Conservation (phyloP, 371 early-diverging fungal species). For the Actinomucor elegans region DNA sequence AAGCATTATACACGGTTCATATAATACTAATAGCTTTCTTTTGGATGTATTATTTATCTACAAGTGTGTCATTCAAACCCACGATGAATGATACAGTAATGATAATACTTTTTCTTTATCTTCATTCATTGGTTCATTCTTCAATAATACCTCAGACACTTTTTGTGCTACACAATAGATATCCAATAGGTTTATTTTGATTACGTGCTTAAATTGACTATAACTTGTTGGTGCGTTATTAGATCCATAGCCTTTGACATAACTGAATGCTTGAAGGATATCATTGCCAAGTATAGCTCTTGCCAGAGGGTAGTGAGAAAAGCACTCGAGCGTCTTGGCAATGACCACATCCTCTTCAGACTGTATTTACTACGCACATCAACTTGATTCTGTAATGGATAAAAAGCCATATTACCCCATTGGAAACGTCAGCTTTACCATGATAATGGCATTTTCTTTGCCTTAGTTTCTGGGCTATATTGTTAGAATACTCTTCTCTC, state of each 20-base stretch:
- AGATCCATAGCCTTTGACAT: constrained; percentile 30
- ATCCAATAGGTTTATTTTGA: constrained; percentile 57
- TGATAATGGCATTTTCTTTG: constrained; percentile 37
- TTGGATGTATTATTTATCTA: constrained; percentile 60
- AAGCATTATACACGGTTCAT: too few species aligned
- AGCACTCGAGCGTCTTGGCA: constrained; percentile 29
- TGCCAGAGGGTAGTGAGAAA: constrained; percentile 25
- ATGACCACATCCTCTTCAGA: constrained; percentile 38
- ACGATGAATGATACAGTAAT: constrained; percentile 58
- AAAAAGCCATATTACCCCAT: constrained; percentile 27
- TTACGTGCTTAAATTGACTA: constrained; percentile 46
- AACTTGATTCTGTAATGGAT: background rate
- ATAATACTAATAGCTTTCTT: too few species aligned
- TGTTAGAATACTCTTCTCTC: constrained; percentile 28
- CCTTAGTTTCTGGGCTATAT: constrained; percentile 29
- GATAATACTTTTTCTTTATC: constrained; percentile 61
- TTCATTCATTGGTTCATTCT: constrained; percentile 34
- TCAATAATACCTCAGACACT: constrained; percentile 47
- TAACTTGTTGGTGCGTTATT: constrained; percentile 35
- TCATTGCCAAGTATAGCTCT: constrained; percentile 58
- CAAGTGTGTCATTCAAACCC: constrained; percentile 52
- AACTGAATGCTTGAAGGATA: constrained; percentile 33
- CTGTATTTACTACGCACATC: constrained; percentile 2
- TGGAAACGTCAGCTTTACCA: constrained; percentile 47
- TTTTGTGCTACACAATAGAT: constrained; percentile 62